Percentiles rank a stretch among this genome's conserved stretches.
Conservation (phyloP, 2,329 filamentous ascomycete genomes). For the Sporothrix pseudoabietina region DNA sequence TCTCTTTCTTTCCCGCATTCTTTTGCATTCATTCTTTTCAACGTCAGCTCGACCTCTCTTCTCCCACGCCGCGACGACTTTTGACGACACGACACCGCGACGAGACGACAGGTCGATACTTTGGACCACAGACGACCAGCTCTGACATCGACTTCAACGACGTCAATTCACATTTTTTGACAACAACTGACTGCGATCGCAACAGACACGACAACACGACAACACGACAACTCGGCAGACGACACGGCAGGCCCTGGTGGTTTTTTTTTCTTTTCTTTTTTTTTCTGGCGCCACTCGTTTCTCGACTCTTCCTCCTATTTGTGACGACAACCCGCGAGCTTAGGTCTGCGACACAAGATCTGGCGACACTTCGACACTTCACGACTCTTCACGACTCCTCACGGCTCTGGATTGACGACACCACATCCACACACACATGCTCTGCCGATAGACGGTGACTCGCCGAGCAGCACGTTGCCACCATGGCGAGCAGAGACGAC, state of each 20-base stretch:
- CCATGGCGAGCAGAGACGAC: slow-evolving; percentile 30
- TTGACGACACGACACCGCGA: background rate
- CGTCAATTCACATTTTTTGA: background rate
- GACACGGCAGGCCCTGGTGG: slow-evolving; percentile 7
- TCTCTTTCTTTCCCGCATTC: background rate
- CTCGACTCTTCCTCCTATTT: background rate
- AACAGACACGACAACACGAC: background rate
- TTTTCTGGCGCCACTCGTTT: background rate
- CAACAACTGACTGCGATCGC: background rate
- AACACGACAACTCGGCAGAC: too few species aligned
- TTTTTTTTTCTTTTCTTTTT: background rate
- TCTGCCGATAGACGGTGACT: slow-evolving; percentile 10
- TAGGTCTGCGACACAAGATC: background rate
- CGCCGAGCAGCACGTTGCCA: background rate
- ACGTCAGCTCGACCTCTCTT: background rate
- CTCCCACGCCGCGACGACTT: background rate
- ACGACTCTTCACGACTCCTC: background rate
- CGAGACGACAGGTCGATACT: background rate
- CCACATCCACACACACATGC: background rate
- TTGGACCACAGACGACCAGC: background rate
- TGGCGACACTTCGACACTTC: background rate
- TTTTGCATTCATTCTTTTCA: background rate
- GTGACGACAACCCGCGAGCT: background rate
- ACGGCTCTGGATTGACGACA: background rate
- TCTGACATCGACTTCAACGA: background rate